phyloP scores from a whole-genome alignment of 108 stramenopile species.

The Fragilaria crotonensis region DNA sequence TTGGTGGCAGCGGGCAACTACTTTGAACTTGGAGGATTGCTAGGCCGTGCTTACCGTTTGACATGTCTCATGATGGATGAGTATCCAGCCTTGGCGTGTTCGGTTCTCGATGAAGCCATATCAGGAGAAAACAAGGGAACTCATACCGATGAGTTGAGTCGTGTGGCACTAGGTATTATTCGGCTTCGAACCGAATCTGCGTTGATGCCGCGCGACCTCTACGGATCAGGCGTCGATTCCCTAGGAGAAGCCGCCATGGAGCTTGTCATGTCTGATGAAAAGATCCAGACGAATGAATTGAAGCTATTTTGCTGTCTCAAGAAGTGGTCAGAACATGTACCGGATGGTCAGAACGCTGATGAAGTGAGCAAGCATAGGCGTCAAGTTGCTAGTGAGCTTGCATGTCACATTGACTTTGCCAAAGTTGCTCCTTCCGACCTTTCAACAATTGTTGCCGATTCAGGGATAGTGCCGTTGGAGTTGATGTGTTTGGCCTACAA shows the following conservation, averaged over 20 bases:
- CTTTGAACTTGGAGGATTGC: neutral
- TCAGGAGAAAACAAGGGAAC: neutral
- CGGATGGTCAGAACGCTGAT: neutral
- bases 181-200: neutral
- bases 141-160: neutral
- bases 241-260: neutral
- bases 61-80: constrained; percentile 1
- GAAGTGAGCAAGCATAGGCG: neutral
- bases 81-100: constrained; percentile 2
- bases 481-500: neutral
- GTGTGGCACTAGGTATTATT: neutral
- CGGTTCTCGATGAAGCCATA: neutral
- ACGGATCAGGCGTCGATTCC: neutral
- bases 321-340: neutral
- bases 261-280: neutral
- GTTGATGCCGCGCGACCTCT: neutral
- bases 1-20: neutral
- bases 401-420: neutral
- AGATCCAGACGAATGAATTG: neutral
- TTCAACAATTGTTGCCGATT: neutral
- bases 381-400: neutral
- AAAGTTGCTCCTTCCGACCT: neutral
- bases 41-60: neutral
- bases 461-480: neutral
- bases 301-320: neutral